Evolutionary conservation across 257 asterid genomes (phyloP).

Genomic region (Solanum appendiculatum): DNA sequence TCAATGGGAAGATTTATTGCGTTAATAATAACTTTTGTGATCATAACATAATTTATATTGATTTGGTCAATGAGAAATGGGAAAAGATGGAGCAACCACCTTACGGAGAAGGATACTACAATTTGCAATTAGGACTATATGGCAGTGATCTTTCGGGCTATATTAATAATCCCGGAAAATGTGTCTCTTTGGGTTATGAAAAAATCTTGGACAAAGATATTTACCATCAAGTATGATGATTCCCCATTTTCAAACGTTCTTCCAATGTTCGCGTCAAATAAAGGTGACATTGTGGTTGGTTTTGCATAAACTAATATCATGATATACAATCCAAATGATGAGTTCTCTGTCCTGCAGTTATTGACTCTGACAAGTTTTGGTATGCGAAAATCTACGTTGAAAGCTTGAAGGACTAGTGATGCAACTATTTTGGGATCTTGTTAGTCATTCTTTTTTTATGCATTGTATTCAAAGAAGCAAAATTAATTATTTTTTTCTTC

Average conservation of each 20-base stretch:
- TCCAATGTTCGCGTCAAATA: conserved; percentile 12
- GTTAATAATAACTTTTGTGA: not conserved
- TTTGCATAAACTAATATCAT: no score
- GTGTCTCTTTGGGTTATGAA: conserved; percentile 24
- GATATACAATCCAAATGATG: conserved; percentile 16
- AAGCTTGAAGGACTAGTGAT: conserved; percentile 10
- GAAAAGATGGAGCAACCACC: no score
- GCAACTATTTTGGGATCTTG: no score
- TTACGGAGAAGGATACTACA: not conserved
- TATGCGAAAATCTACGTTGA: conserved; percentile 31
- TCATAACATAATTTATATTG: conserved; percentile 3
- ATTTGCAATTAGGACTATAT: not conserved
- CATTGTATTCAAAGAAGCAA: no score
- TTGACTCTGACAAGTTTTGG: no score
- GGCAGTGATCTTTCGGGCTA: conserved; percentile 2
- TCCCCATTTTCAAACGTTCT: not conserved
- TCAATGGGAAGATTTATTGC: conserved; percentile 19
- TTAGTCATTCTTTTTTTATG: no score
- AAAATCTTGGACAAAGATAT: conserved; percentile 22
- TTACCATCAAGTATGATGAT: conserved; percentile 14
- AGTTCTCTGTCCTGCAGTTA: no score
- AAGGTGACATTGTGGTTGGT: no score
- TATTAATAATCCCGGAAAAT: not conserved
- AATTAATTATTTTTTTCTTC: no score
- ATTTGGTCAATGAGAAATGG: not conserved